Conservation (phyloP, 192 early-diverging fungal species). For the Coemansia guatemalensis region DNA sequence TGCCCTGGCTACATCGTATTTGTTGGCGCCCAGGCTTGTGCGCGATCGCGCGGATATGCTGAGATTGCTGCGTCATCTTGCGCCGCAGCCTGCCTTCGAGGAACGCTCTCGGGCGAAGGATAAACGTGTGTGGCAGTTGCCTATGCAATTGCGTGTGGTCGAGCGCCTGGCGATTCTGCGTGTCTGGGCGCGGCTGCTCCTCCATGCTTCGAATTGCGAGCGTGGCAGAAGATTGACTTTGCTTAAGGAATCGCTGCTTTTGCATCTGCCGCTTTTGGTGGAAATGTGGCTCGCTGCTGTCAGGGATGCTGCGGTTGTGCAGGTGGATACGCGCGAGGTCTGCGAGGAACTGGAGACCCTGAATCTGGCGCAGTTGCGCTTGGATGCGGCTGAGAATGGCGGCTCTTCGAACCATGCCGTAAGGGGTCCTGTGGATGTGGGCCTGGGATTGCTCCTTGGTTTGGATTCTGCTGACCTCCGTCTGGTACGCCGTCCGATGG, state of each 20-base stretch:
- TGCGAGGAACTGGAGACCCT: slow-evolving; percentile 14
- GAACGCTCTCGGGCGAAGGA: background rate
- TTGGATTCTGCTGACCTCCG: background rate
- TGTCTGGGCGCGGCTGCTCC: slow-evolving; percentile 25
- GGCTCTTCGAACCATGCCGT: background rate
- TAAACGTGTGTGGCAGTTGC: background rate
- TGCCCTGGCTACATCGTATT: slow-evolving; percentile 26
- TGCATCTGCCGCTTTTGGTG: slow-evolving; percentile 31
- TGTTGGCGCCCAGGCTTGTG: slow-evolving; percentile 24
- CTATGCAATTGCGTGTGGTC: slow-evolving; percentile 27
- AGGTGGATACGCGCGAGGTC: slow-evolving; percentile 8
- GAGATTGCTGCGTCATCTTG: slow-evolving; percentile 36
- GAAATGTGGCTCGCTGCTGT: slow-evolving; percentile 33
- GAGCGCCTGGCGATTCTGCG: slow-evolving; percentile 19
- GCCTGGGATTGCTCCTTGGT: background rate
- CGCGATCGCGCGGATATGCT: slow-evolving; percentile 21
- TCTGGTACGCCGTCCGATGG: background rate
- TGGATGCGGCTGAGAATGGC: background rate
- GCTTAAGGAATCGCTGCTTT: slow-evolving; percentile 12
- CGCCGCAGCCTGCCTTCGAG: slow-evolving; percentile 28
- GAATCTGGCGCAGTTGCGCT: background rate
- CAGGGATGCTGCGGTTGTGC: slow-evolving; percentile 34
- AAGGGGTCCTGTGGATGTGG: background rate
- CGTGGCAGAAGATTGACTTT: background rate
- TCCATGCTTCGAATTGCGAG: background rate